Conservation (phyloP, 2,329 filamentous ascomycete species). For the Lecanicillium sp. region DNA sequence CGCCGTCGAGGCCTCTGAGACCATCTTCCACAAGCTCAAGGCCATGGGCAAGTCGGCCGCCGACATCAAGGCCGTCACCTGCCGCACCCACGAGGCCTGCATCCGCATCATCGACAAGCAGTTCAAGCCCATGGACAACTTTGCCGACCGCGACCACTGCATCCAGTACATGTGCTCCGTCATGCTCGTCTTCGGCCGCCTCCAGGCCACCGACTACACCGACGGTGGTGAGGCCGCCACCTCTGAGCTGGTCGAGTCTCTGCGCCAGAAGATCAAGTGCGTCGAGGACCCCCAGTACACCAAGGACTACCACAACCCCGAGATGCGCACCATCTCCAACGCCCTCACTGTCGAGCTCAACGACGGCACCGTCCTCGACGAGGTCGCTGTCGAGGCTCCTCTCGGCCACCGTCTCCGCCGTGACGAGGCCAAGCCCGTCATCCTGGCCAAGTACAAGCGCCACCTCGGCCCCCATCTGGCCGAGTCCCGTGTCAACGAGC, state of each 20-base stretch:
- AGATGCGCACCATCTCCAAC: slow-evolving; percentile 93
- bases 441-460: slow-evolving; percentile 89
- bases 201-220: slow-evolving; percentile 87
- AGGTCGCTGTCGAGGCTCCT: slow-evolving; percentile 88
- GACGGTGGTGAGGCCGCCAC: slow-evolving; percentile 90
- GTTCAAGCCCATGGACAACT: slow-evolving; percentile 99
- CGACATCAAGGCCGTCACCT: slow-evolving; percentile 88
- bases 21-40: slow-evolving; percentile 76
- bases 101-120: slow-evolving; percentile 99
- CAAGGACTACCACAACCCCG: slow-evolving; percentile 87
- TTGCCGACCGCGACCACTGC: slow-evolving; percentile 98
- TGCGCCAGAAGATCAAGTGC: slow-evolving; percentile 89
- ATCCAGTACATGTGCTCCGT: slow-evolving; percentile 98
- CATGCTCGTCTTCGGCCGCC: slow-evolving; percentile 92
- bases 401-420: slow-evolving; percentile 85
- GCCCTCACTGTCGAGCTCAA: slow-evolving; percentile 91
- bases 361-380: slow-evolving; percentile 84
- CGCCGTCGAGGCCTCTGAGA: slow-evolving; percentile 88
- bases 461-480: slow-evolving; percentile 81
- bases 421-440: slow-evolving; percentile 96
- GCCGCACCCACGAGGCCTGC: slow-evolving; percentile 96
- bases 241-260: slow-evolving; percentile 79
- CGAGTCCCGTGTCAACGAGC: slow-evolving; percentile 68
- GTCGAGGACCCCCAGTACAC: slow-evolving; percentile 96
- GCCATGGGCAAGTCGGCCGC: slow-evolving; percentile 80